Evolutionary conservation across 148 eudicot genomes (phyloP), one percentile per base, ranked within the genome.

Genomic region (Vaccinium vitisidaea): DNA sequence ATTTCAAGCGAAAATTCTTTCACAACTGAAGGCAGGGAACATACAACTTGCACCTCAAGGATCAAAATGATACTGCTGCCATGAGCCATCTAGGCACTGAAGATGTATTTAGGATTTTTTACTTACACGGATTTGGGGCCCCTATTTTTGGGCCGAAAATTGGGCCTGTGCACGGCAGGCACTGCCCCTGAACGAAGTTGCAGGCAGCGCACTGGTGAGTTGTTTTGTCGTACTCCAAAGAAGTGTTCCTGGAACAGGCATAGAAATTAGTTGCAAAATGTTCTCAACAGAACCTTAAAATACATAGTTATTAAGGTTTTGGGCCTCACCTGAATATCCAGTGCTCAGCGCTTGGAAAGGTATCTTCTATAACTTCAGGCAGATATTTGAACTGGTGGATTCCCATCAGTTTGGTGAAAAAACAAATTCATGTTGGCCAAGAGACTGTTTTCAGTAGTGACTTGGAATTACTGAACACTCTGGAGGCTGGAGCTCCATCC

Each of bases 171-270:
- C 53, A 8, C 53, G 9, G 53, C 2, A 71, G 16, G 32, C 46
- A 1, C 43, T 71, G 10, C 12, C 46, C 16, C 46, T 12, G 18
- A 30, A 18, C 11, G 46, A 71, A 71, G 75, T 32, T 27, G 75
- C 39, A 27, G 30, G 75, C 16, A 32, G 16, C 46, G 3, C 46
- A 8, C 46, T 76, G 55, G 54, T 76, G 36, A 49, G 23, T 46
- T 49, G 14, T 7, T 74, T 43, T n/a, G 77, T 76, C 56, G 32
- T 23, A 76, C 49, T 76, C 55, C 55, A 49, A 76, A 30, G 79
- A 76, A 76, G 55, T 21, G 54, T 75, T 46, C 14, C 54, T 76
- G 56, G 79, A 76, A 76, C n/a, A 76, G 79, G 32, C 18, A 52
- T 13, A 3, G 79, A 49, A 76, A 48, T 48, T 48, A 19, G 54